Evolutionary conservation across 2,329 filamentous ascomycete species (phyloP).

Genomic region (Xylaria sp.): DNA sequence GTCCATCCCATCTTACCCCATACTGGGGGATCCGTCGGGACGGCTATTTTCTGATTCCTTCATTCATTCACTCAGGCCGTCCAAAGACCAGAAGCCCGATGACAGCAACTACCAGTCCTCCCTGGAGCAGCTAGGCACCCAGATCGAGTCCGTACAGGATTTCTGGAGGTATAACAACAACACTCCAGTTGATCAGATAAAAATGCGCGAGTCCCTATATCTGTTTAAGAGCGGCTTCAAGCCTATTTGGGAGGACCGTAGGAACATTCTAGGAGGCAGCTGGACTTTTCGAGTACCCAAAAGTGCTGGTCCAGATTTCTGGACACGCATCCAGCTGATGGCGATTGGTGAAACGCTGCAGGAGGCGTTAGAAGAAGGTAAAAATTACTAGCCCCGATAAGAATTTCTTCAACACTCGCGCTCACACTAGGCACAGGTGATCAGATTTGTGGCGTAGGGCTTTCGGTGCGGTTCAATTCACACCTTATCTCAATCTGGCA

Average conservation of each 20-base stretch:
- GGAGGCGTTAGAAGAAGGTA: conserved; percentile 76
- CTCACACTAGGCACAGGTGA: conserved; percentile 64
- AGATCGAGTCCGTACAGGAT: conserved; percentile 84
- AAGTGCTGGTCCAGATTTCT: conserved; percentile 76
- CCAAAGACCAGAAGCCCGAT: conserved; percentile 59
- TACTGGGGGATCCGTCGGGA: background rate
- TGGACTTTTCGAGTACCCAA: conserved; percentile 95
- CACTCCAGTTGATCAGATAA: conserved; percentile 79
- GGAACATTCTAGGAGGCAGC: conserved; percentile 85
- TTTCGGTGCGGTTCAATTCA: conserved; percentile 88
- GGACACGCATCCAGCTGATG: conserved; percentile 83
- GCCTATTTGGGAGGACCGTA: conserved; percentile 85
- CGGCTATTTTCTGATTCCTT: conserved; percentile 10
- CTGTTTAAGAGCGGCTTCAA: conserved; percentile 82
- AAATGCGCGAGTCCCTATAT: conserved; percentile 81
- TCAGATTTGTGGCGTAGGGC: conserved; percentile 89
- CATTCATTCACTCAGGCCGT: conserved; percentile 49
- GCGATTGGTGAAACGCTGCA: conserved; percentile 86
- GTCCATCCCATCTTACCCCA: background rate
- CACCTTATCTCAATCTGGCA: conserved; percentile 94
- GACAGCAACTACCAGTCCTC: conserved; percentile 62
- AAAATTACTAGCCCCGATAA: conserved; percentile 41
- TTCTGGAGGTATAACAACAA: conserved; percentile 88
- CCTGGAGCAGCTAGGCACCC: conserved; percentile 70
- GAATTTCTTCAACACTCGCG: background rate